Evolutionary conservation across 139 green algal genomes (phyloP).

Genomic region (Picochlorum sp.): DNA sequence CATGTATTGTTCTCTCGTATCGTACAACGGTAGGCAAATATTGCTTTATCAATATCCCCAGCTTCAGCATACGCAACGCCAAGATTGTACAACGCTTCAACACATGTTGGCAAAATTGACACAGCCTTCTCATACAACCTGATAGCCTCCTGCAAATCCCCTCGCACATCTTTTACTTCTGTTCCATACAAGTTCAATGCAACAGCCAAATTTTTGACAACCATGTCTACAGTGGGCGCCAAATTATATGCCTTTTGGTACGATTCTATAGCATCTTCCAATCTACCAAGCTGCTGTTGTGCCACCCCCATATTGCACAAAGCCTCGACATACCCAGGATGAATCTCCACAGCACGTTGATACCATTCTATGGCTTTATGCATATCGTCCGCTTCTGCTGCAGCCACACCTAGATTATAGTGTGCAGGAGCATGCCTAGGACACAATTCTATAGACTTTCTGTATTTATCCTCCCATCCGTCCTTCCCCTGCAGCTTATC

Average conservation of each 20-base stretch:
- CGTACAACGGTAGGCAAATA: conserved; percentile 87
- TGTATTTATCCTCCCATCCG: conserved; percentile 14
- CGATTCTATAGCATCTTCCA: conserved; percentile 63
- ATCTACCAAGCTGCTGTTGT: conserved; percentile 46
- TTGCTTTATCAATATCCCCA: conserved; percentile 59
- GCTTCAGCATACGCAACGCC: conserved; percentile 69
- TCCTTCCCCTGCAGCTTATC: conserved; percentile 49
- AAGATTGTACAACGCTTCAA: conserved; percentile 92
- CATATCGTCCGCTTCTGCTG: conserved; percentile 15
- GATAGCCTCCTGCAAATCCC: conserved; percentile 29
- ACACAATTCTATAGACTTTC: conserved; percentile 24
- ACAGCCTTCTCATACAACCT: conserved; percentile 61
- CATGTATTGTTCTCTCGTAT: conserved; percentile 61
- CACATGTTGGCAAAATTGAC: conserved; percentile 45
- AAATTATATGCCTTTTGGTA: conserved; percentile 70
- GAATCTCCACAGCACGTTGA: conserved; percentile 28
- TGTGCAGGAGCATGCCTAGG: conserved; percentile 46
- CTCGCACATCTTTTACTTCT: conserved; percentile 32
- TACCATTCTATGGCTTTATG: conserved; percentile 38
- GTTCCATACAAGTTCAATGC: conserved; percentile 75
- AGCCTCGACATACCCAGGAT: conserved; percentile 67
- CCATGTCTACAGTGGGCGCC: conserved; percentile 42
- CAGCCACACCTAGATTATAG: conserved; percentile 68
- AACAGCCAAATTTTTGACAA: conserved; percentile 73
- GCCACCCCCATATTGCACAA: conserved; percentile 92